A percentile compares a stretch with the other conserved stretches of the same genome.
These are phyloP conservation scores for Serendipita vermifera DNA, from an alignment of 768 basidiomycete genomes.

Conservation along the genomic window DNA sequence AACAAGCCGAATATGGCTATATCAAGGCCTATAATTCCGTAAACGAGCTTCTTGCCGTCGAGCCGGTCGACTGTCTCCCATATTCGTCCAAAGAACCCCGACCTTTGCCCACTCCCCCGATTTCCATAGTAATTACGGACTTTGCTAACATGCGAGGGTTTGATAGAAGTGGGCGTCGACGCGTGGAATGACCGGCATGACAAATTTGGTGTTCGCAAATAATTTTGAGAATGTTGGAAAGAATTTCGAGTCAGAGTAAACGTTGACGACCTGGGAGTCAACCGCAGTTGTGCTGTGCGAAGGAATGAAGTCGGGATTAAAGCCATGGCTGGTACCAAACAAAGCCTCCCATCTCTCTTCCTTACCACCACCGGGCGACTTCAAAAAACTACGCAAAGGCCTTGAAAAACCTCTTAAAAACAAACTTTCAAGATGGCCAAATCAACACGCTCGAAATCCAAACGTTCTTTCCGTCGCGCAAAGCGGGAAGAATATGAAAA, in stretches of 20 bases:
- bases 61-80: slow-evolving; percentile 33
- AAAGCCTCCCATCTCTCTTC: no score
- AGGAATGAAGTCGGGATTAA: neutral
- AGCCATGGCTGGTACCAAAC: neutral
- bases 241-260: no score
- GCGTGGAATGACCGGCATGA: no score
- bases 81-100: no score
- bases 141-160: neutral
- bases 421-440: slow-evolving; percentile 50
- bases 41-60: slow-evolving; percentile 42
- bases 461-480: slow-evolving; percentile 61
- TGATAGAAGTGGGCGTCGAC: no score
- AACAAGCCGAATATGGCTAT: slow-evolving; percentile 48
- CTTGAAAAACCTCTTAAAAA: neutral
- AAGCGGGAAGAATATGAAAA: slow-evolving; percentile 57
- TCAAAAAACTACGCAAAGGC: neutral
- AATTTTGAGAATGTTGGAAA: no score
- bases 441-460: slow-evolving; percentile 69
- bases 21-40: slow-evolving; percentile 52
- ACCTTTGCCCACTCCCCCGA: no score
- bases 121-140: neutral
- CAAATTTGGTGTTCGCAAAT: no score
- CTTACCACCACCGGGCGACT: no score
- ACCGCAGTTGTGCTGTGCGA: no score
- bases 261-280: no score